phyloP scores from a whole-genome alignment of 1,284 basidiomycete species.

The Cutaneotrichosporon spelunceum region DNA sequence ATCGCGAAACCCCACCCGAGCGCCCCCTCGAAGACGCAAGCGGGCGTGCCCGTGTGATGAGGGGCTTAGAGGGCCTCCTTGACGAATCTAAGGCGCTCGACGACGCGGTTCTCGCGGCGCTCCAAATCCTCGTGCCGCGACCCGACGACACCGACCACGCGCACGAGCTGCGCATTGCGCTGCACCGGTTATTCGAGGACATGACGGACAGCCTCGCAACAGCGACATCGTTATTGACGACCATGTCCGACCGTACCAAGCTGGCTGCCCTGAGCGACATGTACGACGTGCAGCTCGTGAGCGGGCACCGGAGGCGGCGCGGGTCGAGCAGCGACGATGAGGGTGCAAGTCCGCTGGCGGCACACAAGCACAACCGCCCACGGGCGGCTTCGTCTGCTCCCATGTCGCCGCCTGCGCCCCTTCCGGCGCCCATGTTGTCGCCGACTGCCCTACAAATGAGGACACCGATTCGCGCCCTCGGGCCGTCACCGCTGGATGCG shows the following conservation, averaged over 20 bases:
- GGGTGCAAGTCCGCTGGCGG: background rate
- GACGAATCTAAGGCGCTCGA: slow-evolving; percentile 27
- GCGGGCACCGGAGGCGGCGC: slow-evolving; percentile 1
- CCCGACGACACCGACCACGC: slow-evolving; percentile 25
- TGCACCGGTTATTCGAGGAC: slow-evolving; percentile 37
- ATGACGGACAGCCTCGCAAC: slow-evolving; percentile 44
- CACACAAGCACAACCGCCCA: slow-evolving; percentile 3
- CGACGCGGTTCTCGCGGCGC: slow-evolving; percentile 27
- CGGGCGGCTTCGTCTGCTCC: slow-evolving; percentile 10
- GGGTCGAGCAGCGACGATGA: slow-evolving; percentile 17
- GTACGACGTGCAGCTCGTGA: slow-evolving; percentile 43
- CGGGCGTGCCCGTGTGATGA: slow-evolving; percentile 6
- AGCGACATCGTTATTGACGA: slow-evolving; percentile 36
- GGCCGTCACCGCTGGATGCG: slow-evolving; percentile 3
- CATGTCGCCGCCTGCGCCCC: background rate
- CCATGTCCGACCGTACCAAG: slow-evolving; percentile 36
- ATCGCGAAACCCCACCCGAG: background rate
- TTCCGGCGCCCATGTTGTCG: background rate
- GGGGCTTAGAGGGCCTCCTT: slow-evolving; percentile 23
- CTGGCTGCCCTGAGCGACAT: slow-evolving; percentile 41
- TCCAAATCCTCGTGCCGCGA: slow-evolving; percentile 28
- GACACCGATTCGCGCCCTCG: slow-evolving; percentile 6
- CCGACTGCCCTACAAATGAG: background rate
- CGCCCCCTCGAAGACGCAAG: background rate
- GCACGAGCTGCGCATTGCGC: slow-evolving; percentile 34